Percentiles rank a stretch among this genome's conserved stretches.
Evolutionary conservation across 805 yeast species (phyloP).

Genomic region (Myxozyma geophila): DNA sequence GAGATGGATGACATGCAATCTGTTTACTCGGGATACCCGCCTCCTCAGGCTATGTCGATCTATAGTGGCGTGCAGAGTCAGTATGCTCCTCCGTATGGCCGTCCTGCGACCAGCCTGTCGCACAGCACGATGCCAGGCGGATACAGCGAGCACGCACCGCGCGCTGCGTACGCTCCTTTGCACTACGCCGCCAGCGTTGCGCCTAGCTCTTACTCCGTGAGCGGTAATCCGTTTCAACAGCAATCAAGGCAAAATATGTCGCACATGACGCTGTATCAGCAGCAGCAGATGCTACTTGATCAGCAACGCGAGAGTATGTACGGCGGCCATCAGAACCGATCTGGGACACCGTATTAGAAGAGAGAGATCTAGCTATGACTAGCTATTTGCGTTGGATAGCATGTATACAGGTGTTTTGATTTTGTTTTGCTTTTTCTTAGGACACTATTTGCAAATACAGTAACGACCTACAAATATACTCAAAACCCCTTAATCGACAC

Average conservation of each 20-base stretch:
- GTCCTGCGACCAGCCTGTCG: slow-evolving; percentile 2
- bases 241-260: slow-evolving; percentile 3
- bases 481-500: too few species aligned
- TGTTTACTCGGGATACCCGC: slow-evolving; percentile 26
- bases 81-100: background rate
- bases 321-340: background rate
- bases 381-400: too few species aligned
- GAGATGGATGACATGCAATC: slow-evolving; percentile 45
- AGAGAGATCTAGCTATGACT: background rate
- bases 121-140: background rate
- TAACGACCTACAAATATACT: too few species aligned
- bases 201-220: slow-evolving; percentile 8
- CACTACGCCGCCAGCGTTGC: slow-evolving; percentile 6
- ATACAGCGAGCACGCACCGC: background rate
- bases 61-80: slow-evolving; percentile 18
- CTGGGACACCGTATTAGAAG: background rate
- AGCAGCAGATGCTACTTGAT: slow-evolving; percentile 14
- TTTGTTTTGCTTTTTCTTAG: too few species aligned
- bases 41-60: slow-evolving; percentile 11
- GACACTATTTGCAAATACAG: too few species aligned
- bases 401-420: too few species aligned
- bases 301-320: slow-evolving; percentile 12
- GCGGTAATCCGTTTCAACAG: background rate
- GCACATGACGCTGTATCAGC: slow-evolving; percentile 20
- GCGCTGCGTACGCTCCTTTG: background rate